Evolutionary conservation across 2,329 filamentous ascomycete species (phyloP), one percentile per base, ranked within the genome.

Genomic region (Cyphellophora attinorum): DNA sequence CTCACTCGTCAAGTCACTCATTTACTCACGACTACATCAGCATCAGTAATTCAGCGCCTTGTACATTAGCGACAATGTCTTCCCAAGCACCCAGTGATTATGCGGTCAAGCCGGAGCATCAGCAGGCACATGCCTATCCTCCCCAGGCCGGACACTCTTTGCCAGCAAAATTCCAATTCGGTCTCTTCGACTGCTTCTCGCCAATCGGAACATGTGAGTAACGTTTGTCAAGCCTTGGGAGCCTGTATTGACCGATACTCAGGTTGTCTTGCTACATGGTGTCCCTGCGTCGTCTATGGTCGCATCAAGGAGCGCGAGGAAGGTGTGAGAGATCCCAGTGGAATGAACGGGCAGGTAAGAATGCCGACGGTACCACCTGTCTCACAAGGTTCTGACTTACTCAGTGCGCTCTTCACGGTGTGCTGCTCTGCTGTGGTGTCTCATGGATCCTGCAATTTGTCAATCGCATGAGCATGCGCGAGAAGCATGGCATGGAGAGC

Each of bases 391-490:
- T 6, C 19, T 11, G 19, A 12, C 5, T 17, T 10, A n/a, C 15
- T 27, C 6, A 58, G 56, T 62, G 59, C 46, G 53, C 51, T 39
- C 49, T 53, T 17, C 61, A 50, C 49, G 47, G 45, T 33, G 46
- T 47, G 21, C 38, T 58, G 19, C 38, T 44, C 28, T 51, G 50
- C 30, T 49, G 50, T 31, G 55, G 55, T 5, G 45, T 58, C 11
- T 43, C 46, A 18, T 54, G 55, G 44, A 60, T 67, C 36, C 55
- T 67, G 46, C 58, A 65, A 42, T 67, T 70, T 59, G 55, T 71
- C 42, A 71, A 74, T 54, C 69, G 74, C 31, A 50, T 51, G 37
- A 64, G 72, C 46, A 67, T 76, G 44, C 67, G 72, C 31, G 57
- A 69, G 35, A 61, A 58, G 27, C 74, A 70, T 55, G 61, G 60